These are phyloP conservation scores for Solanum pimpinellifolium DNA, from an alignment of 257 asterid species.

Conservation along the genomic window DNA sequence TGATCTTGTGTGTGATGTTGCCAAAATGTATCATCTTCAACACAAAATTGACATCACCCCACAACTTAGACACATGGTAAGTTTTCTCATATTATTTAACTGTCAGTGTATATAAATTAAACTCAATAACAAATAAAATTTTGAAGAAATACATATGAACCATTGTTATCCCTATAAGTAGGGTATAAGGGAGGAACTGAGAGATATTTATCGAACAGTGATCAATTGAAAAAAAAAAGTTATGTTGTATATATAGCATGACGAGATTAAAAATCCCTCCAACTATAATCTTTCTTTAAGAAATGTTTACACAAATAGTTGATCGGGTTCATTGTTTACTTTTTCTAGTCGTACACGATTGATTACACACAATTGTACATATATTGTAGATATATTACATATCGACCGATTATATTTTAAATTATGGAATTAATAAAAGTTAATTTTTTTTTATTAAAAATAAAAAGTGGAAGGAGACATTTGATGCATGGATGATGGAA, in stretches of 20 bases:
- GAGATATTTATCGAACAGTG: background rate
- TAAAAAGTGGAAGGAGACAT: constrained; percentile 47
- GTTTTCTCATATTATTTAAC: background rate
- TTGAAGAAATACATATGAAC: background rate
- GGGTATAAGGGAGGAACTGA: background rate
- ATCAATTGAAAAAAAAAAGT: background rate
- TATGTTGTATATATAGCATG: background rate
- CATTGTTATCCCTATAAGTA: background rate
- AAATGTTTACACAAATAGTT: background rate
- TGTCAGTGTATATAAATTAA: background rate
- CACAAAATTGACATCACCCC: constrained; percentile 1
- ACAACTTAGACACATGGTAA: constrained; percentile 30
- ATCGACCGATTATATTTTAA: background rate
- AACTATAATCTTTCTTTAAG: background rate
- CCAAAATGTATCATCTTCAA: constrained; percentile 5
- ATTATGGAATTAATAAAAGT: no score
- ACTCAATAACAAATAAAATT: background rate
- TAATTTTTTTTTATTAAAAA: background rate
- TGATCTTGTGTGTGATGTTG: constrained; percentile 27
- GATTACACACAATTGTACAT: background rate
- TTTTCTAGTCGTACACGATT: background rate
- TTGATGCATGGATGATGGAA: constrained; percentile 54
- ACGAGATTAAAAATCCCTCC: background rate
- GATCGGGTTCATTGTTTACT: accelerated
- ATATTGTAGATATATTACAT: background rate